Percentiles rank a stretch among this genome's conserved stretches.
These are phyloP conservation scores for Lecanosticta acicola DNA, from an alignment of 2,329 filamentous ascomycete species.

Conservation along the genomic window DNA sequence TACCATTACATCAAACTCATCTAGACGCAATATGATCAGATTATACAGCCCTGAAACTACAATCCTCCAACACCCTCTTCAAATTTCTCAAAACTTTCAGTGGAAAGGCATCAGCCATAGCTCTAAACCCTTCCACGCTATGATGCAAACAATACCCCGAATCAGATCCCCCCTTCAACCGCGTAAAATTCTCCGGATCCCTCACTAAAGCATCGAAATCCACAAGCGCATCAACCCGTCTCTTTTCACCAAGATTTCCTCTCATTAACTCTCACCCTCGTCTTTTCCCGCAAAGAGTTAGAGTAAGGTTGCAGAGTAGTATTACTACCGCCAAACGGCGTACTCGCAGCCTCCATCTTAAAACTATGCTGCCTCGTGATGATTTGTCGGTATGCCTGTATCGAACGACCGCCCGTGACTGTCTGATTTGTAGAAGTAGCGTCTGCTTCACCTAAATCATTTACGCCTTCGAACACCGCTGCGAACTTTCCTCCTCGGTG, in stretches of 20 bases:
- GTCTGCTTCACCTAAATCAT: constrained; percentile 57
- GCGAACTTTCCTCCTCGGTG: constrained; percentile 55
- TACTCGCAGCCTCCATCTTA: constrained; percentile 59
- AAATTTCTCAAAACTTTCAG: constrained; percentile 46
- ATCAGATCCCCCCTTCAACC: constrained; percentile 50
- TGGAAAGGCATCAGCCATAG: constrained; percentile 55
- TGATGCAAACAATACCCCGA: constrained; percentile 62
- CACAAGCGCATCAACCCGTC: constrained; percentile 54
- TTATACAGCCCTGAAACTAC: no score
- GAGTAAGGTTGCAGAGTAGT: constrained; percentile 50
- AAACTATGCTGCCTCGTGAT: constrained; percentile 49
- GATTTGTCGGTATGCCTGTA: constrained; percentile 56
- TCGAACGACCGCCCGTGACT: constrained; percentile 47
- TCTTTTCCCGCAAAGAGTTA: constrained; percentile 50
- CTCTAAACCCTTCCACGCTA: constrained; percentile 54
- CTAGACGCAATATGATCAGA: no score
- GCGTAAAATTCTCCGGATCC: constrained; percentile 45
- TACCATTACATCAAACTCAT: no score
- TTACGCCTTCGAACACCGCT: constrained; percentile 64
- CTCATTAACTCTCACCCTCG: constrained; percentile 53
- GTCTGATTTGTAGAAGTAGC: constrained; percentile 43
- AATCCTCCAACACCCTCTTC: constrained; percentile 21
- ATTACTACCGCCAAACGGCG: constrained; percentile 51
- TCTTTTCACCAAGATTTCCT: constrained; percentile 45
- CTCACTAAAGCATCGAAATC: constrained; percentile 58